Percentiles rank a stretch among this genome's conserved stretches.
Conservation (phyloP, 2,329 filamentous ascomycete genomes). For the Aspergillus neotritici region DNA sequence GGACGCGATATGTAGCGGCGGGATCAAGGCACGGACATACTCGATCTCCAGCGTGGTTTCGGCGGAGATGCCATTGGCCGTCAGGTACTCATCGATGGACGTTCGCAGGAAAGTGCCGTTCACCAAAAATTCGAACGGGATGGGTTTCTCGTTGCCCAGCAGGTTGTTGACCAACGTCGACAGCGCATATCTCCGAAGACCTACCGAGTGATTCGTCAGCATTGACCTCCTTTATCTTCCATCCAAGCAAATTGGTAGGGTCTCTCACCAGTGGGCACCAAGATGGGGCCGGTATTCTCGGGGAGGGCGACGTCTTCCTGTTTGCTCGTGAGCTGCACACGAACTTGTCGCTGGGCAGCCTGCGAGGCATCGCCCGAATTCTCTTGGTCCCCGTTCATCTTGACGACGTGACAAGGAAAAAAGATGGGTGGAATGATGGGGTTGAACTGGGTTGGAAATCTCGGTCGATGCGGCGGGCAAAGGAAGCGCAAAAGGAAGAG, state of each 20-base stretch:
- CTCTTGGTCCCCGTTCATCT: conserved; percentile 24
- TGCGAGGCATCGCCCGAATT: conserved; percentile 17
- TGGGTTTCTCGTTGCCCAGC: conserved; percentile 48
- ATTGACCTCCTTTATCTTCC: not conserved
- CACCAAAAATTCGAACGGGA: conserved; percentile 80
- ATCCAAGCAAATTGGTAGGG: not conserved
- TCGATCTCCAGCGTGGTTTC: conserved; percentile 84
- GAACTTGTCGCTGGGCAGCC: conserved; percentile 44
- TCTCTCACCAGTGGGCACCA: conserved; percentile 51
- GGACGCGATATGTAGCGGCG: conserved; percentile 80
- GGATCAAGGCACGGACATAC: conserved; percentile 87
- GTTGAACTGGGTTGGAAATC: conserved; percentile 23
- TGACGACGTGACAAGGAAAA: conserved; percentile 2
- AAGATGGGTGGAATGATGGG: conserved; percentile 8
- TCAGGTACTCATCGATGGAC: conserved; percentile 85
- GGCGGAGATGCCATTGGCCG: conserved; percentile 75
- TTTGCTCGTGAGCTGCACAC: conserved; percentile 50
- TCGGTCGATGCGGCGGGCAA: conserved; percentile 12
- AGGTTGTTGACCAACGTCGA: conserved; percentile 60
- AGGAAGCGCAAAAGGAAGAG: conserved; percentile 11
- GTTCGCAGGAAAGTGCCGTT: conserved; percentile 88
- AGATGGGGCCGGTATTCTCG: conserved; percentile 50
- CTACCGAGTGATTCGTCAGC: conserved; percentile 28
- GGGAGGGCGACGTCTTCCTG: conserved; percentile 51
- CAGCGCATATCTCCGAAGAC: conserved; percentile 53